Percentiles rank a stretch among this genome's conserved stretches.
Conservation (phyloP, 495 filamentous ascomycete species). For the Recurvomyces mirabilis region DNA sequence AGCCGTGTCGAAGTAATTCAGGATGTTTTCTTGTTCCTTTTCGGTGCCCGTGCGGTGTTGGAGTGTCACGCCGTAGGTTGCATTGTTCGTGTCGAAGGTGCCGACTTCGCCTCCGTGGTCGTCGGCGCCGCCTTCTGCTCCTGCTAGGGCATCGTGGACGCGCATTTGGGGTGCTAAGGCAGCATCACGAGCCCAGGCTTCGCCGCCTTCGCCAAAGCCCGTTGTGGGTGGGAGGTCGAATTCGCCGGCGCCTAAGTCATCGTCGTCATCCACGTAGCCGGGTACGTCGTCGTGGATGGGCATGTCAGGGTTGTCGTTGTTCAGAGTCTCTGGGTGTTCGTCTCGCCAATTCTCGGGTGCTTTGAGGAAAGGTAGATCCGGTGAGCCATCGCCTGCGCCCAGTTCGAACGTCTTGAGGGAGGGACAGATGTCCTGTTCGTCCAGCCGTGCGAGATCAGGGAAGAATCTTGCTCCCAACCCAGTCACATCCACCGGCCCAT, state of each 20-base stretch:
- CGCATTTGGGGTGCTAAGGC: conserved; percentile 52
- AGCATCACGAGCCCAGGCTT: conserved; percentile 59
- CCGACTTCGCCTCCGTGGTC: conserved; percentile 42
- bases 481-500: conserved; percentile 64
- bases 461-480: conserved; percentile 72
- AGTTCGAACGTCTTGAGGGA: conserved; percentile 88
- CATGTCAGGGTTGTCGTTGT: conserved; percentile 39
- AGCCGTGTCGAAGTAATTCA: conserved; percentile 94
- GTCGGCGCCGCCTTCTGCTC: conserved; percentile 44
- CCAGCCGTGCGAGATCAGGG: conserved; percentile 63
- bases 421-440: conserved; percentile 85
- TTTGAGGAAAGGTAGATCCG: conserved; percentile 87
- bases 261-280: conserved; percentile 53
- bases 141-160: conserved; percentile 38
- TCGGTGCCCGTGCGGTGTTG: conserved; percentile 39
- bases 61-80: conserved; percentile 62
- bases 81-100: conserved; percentile 46
- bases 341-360: conserved; percentile 74
- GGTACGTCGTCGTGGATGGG: conserved; percentile 70
- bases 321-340: conserved; percentile 31
- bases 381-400: conserved; percentile 67
- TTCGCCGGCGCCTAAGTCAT: conserved; percentile 60
- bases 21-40: conserved; percentile 75
- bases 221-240: conserved; percentile 61
- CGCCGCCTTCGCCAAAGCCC: conserved; percentile 65